Conservation (phyloP, 352 stramenopile genomes). For the Pythium brachiatum region DNA sequence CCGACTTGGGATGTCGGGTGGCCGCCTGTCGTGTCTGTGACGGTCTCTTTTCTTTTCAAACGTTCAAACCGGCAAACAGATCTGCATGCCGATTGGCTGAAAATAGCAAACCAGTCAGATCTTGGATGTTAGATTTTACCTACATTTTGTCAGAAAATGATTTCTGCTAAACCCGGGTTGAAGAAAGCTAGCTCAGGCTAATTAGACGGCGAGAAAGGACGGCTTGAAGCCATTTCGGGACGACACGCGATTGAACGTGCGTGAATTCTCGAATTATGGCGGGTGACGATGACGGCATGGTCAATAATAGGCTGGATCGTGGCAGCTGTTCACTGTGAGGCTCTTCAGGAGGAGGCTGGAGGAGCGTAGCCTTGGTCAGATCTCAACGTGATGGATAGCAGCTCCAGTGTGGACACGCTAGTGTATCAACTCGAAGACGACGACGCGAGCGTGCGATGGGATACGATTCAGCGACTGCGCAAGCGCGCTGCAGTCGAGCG, state of each 20-base stretch:
- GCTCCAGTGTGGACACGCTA: slow-evolving; percentile 54
- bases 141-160: neutral
- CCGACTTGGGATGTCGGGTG: neutral
- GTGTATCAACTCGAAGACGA: slow-evolving; percentile 83
- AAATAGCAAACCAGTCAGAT: slow-evolving; percentile 2
- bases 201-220: no score
- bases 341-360: no score
- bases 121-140: neutral
- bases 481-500: slow-evolving; percentile 63
- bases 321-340: neutral
- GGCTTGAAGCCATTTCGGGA: neutral
- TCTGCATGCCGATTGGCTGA: slow-evolving; percentile 13
- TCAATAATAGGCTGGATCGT: neutral
- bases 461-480: slow-evolving; percentile 61
- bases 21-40: neutral
- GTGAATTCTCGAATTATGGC: neutral
- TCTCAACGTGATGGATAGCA: slow-evolving; percentile 12
- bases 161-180: neutral
- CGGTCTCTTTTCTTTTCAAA: slow-evolving; percentile 25
- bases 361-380: neutral
- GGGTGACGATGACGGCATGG: neutral
- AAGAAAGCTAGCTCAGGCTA: neutral
- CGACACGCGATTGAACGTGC: neutral
- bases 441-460: slow-evolving; percentile 44
- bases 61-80: slow-evolving; percentile 20